Base-by-base conservation (phyloP, 768 basidiomycete species). In the Pleurotus cornucopiae region DNA sequence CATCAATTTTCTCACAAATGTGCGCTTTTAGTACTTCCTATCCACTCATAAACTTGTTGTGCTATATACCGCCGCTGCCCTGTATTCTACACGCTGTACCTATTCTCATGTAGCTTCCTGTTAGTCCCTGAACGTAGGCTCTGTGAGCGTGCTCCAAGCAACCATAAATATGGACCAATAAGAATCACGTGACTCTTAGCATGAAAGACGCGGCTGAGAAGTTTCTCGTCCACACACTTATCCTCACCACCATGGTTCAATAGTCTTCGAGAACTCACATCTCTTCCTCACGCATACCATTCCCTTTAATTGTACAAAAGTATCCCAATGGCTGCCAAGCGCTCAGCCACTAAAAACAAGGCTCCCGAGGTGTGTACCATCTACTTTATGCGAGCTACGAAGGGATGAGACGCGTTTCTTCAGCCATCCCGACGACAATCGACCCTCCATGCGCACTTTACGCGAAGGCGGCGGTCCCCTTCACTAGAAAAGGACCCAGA, bases 391-490 rank as follows among this genome's bases (percentile, higher is more conserved):
- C 46, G 1, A 16, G 41, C 6, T 14, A 13, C 41, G 37, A n/a
- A 12, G 14, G 11, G 21, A 49, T 6, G 1, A 20, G 14, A 26
- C 48, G 48, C 48, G 48, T 49, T 26, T 26, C 26, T 16, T 34
- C n/a, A 53, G 51, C 5, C 21, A 13, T 21, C 21, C 9, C 9
- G 20, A 39, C 51, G 51, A 40, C 51, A 53, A 39, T 39, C 9
- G 21, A 53, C 51, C 39, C 37, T 53, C 39, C 21, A 40, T 21
- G 37, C 34, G 14, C 51, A 53, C 23, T 53, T 53, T 38, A 53
- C 20, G 51, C 11, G 37, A n/a, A 53, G 26, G 51, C 38, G 0
- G 14, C 51, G 38, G 5, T 39, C 51, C 1, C 51, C 21, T 12
- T 53, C 51, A 4, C 6, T n/a, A 40, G 51, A 53, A 41, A 53